phyloP scores from a whole-genome alignment of 768 basidiomycete species.

The Mycena rosella region DNA sequence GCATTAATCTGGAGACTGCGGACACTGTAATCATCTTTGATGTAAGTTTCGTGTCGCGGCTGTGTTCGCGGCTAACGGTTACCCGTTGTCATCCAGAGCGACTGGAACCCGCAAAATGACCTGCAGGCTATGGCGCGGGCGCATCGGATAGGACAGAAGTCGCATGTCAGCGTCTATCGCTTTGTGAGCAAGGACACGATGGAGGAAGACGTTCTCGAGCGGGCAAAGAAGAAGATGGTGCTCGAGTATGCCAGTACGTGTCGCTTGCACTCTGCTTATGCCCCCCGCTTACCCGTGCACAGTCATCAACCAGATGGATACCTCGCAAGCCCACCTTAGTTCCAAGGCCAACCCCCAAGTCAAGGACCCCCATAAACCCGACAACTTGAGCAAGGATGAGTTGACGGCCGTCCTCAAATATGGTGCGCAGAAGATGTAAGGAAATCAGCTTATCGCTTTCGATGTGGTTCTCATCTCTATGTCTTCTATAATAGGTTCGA shows the following conservation, averaged over 20 bases:
- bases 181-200: slow-evolving; percentile 99
- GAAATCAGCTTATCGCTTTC: slow-evolving; percentile 36
- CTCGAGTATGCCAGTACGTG: slow-evolving; percentile 97
- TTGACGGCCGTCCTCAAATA: slow-evolving; percentile 98
- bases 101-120: slow-evolving; percentile 99
- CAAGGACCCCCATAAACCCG: slow-evolving; percentile 81
- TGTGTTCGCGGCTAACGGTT: not conserved
- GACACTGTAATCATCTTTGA: slow-evolving; percentile 99
- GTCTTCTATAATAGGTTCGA: slow-evolving; percentile 81
- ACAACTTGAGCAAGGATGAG: slow-evolving; percentile 95
- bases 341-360: slow-evolving; percentile 72
- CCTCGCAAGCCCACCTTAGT: slow-evolving; percentile 95
- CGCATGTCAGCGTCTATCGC: slow-evolving; percentile 97
- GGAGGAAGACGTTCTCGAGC: slow-evolving; percentile 98
- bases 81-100: slow-evolving; percentile 73
- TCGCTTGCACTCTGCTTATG: not conserved
- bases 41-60: slow-evolving; percentile 60
- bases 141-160: slow-evolving; percentile 98
- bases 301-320: slow-evolving; percentile 99
- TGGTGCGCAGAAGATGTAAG: slow-evolving; percentile 95
- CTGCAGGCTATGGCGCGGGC: slow-evolving; percentile 99
- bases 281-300: slow-evolving; percentile 34
- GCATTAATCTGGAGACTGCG: slow-evolving; percentile 98
- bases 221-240: slow-evolving; percentile 99
- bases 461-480: not conserved